A percentile compares a stretch with the other conserved stretches of the same genome.
phyloP scores from a whole-genome alignment of 768 basidiomycete genomes.

The Tephrocybe rancida region DNA sequence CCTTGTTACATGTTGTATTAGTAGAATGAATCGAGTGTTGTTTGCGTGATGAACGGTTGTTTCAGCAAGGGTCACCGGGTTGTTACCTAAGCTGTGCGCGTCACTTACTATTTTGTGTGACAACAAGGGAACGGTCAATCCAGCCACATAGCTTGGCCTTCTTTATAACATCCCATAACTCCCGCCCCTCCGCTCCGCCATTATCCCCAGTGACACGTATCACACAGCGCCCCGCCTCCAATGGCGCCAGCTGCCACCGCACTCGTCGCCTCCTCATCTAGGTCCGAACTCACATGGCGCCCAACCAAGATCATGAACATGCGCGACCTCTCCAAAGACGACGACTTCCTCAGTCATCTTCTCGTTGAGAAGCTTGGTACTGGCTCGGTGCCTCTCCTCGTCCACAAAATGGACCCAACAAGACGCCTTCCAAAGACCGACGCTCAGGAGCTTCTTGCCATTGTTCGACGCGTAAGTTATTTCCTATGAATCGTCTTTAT shows the following conservation, averaged over 20 bases:
- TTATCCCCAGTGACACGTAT: constrained; percentile 8
- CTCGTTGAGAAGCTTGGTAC: constrained; percentile 90
- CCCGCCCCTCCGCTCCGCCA: constrained; percentile 22
- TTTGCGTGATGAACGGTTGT: constrained; percentile 17
- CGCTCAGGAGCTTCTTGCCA: constrained; percentile 64
- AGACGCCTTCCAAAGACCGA: constrained; percentile 78
- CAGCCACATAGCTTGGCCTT: constrained; percentile 8
- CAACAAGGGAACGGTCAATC: constrained; percentile 5
- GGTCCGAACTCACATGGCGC: constrained; percentile 58
- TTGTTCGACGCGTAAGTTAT: constrained; percentile 74
- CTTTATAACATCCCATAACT: constrained; percentile 5
- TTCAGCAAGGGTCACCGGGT: constrained; percentile 9
- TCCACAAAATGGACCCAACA: constrained; percentile 88
- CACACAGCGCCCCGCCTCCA: constrained; percentile 19
- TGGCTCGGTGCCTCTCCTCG: constrained; percentile 74
- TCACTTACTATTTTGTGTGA: constrained; percentile 18
- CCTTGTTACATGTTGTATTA: constrained; percentile 6
- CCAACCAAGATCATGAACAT: constrained; percentile 91
- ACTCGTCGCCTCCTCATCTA: constrained; percentile 22
- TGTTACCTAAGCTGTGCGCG: constrained; percentile 27
- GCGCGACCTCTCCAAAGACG: constrained; percentile 87
- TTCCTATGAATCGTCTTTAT: constrained; percentile 23
- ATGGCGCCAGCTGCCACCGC: constrained; percentile 33
- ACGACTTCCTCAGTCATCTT: constrained; percentile 88
- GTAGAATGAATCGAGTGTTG: not conserved